Evolutionary conservation across 352 stramenopile genomes (phyloP), one percentile per base, ranked within the genome.

Genomic region (Pseudoperonospora humuli): DNA sequence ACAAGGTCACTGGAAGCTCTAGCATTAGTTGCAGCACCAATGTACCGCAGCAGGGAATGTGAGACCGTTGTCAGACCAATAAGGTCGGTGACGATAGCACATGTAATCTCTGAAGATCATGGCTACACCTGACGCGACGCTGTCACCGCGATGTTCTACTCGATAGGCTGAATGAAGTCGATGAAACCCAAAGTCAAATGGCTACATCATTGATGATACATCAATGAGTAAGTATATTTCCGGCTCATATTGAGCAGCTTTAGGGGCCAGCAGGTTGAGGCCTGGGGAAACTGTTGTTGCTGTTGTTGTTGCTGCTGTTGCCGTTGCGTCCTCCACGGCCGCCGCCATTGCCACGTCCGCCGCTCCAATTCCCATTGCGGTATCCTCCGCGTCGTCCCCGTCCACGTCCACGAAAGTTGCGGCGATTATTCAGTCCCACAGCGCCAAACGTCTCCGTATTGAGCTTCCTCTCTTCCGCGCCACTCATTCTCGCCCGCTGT

Each of bases 391-490:
- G 50, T 45, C 66, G 52, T 33, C 68, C 64, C 25, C 75, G 62
- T 18, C 73, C 70, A 11, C 75, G 67, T 19, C 76, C 71, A 44
- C 81, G 76, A 42, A 84, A 87, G 46, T 74, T 79, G 27, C 81
- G 72, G n/a, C 82, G 79, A 49, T 89, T 85, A 67, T 88, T 86
- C 15, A 95, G 55, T 13, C 83, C 78, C 9, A 90, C 82, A 2
- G 81, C 83, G 10, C 83, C 83, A 41, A 95, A 95, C 1, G 83
- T 95, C 57, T 95, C 83, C 10, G 83, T 88, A 52, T 95, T 95
- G 6, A 95, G 67, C 38, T 86, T 86, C 36, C 83, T 78, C 60
- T 95, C 83, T 18, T 89, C 71, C 18, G 67, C 76, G 11, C 72
- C 72, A 13, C 57, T 83, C 45, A 93, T 73, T 17, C 83, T 70